A percentile compares a stretch with the other conserved stretches of the same genome.
Evolutionary conservation across 306 rosid species (phyloP).

Genomic region (Inga laurina): DNA sequence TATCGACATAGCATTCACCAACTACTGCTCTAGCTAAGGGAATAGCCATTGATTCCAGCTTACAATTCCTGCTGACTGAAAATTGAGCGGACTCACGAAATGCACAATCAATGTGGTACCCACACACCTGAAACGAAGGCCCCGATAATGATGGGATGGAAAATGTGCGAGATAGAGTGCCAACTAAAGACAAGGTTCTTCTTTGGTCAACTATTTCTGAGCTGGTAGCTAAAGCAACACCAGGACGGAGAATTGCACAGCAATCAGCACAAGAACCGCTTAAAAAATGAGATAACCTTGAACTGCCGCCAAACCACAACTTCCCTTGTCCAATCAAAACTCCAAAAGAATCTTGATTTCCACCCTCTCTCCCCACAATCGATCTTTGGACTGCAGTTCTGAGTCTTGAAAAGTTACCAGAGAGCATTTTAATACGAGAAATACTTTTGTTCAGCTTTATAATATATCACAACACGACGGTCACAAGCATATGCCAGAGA

Average conservation of each 20-base stretch:
- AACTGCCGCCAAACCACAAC: conserved; percentile 50
- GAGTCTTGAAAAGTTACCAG: conserved; percentile 57
- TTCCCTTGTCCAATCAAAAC: conserved; percentile 68
- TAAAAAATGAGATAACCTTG: conserved; percentile 50
- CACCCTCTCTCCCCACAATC: conserved; percentile 56
- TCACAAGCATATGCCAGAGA: conserved; percentile 38
- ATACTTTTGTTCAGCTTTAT: conserved; percentile 32
- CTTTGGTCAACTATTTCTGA: conserved; percentile 49
- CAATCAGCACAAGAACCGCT: conserved; percentile 44
- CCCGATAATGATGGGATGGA: conserved; percentile 73
- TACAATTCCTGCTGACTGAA: conserved; percentile 36
- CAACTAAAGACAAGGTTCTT: conserved; percentile 65
- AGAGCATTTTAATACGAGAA: conserved; percentile 74
- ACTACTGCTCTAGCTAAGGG: conserved; percentile 46
- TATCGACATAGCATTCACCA: conserved; percentile 49
- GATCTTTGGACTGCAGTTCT: conserved; percentile 53
- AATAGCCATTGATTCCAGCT: conserved; percentile 64
- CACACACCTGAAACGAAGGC: conserved; percentile 68
- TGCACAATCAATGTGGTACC: conserved; percentile 62
- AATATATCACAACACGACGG: conserved; percentile 32
- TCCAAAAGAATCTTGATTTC: conserved; percentile 48
- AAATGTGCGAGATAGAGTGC: conserved; percentile 66
- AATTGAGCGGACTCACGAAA: conserved; percentile 46
- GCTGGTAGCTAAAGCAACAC: conserved; percentile 47
- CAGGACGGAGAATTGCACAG: conserved; percentile 38